Base-by-base conservation (phyloP, 106 monocot genomes). In the Acorus calamus region DNA sequence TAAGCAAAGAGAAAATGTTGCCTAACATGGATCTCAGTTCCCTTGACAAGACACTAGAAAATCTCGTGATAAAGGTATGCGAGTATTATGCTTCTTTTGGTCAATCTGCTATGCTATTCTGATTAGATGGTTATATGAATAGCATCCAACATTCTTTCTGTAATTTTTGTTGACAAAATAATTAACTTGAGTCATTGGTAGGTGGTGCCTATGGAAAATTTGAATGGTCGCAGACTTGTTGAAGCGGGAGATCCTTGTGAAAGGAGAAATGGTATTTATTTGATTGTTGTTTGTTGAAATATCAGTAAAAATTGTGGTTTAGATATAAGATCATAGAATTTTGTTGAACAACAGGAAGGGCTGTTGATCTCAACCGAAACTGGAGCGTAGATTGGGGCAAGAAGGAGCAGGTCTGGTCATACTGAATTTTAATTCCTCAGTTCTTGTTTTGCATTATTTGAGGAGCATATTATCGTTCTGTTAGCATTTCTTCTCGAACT, bases 311-410 rank as follows among this genome's bases (percentile, higher is more conserved):
- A 28, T 28, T 28, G 1, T 28, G 28, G 28, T 28, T 28, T 28
- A 28, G 28, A 28, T 28, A 28, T 42, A 41, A 53, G 56, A 12
- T 41, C 42, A 43, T 14, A 53, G 3, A 44, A 4, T 70, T 56
- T 53, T 67, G 0, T 5, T 64, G n/a, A 52, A 75, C 47, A 62
- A 49, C 80, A 96, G 96, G 96, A 73, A 87, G 96, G 71, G 96
- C 91, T 47, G 96, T 96, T 64, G 96, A 96, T 81, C 87, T 96
- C 28, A 96, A 96, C 55, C 80, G 96, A 72, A 96, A 96, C 75
- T 96, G 96, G 96, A 83, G 87, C 63, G 91, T 96, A 3, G 96
- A 96, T 60, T 96, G 96, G 96, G 96, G 96, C 7, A 96, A 88
- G 66, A 96, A 91, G 61, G 96, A 96, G 59, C 85, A 96, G 96